Conservation (phyloP, 2,329 filamentous ascomycete species). For the Diaporthe helianthi region DNA sequence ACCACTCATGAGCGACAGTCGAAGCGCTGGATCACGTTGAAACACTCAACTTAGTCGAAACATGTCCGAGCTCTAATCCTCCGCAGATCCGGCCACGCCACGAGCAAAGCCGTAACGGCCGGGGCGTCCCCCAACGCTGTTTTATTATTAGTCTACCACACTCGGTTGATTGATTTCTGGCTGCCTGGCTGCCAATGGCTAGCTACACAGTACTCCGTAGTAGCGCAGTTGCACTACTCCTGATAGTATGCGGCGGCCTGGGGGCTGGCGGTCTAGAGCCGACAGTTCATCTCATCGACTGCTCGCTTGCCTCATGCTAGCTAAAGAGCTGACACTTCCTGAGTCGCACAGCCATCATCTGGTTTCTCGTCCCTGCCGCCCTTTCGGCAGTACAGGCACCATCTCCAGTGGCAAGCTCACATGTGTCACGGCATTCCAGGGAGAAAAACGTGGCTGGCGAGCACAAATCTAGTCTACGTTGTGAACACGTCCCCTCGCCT, state of each 20-base stretch:
- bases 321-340: constrained; percentile 4
- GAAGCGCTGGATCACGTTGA: constrained; percentile 4
- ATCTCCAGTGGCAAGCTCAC: not conserved
- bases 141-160: constrained; percentile 7
- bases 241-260: not conserved
- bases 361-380: not conserved
- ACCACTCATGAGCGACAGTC: constrained; percentile 2
- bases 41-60: constrained; percentile 22
- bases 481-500: not conserved
- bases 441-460: not conserved
- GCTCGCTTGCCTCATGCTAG: constrained; percentile 3
- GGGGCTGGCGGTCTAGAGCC: constrained; percentile 1
- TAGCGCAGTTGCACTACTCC: not conserved
- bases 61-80: constrained; percentile 16
- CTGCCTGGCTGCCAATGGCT: not conserved
- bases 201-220: too few species aligned
- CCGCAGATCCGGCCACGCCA: constrained; percentile 16
- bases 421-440: constrained; percentile 1
- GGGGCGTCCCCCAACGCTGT: not conserved
- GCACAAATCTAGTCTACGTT: constrained; percentile 7
- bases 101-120: constrained; percentile 16
- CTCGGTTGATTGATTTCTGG: not conserved
- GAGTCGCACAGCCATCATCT: constrained; percentile 14
- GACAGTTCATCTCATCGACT: constrained; percentile 10
- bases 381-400: not conserved